phyloP scores from a whole-genome alignment of 306 rosid species.

The Glycine latifolia region DNA sequence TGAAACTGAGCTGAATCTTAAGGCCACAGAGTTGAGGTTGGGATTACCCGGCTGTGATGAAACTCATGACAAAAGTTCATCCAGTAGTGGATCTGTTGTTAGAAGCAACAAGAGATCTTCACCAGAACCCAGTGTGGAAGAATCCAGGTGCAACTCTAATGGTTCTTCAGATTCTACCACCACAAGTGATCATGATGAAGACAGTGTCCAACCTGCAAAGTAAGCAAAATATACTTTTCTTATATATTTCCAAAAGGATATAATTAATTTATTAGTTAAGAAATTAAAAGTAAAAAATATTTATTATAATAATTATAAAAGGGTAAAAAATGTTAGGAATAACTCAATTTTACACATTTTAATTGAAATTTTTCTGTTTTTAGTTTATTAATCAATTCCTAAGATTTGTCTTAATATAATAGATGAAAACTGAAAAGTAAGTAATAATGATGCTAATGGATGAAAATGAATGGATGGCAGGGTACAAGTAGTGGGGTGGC shows the following conservation, averaged over 20 bases:
- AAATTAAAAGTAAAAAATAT: too few relatives aligned
- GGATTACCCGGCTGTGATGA: constrained; percentile 70
- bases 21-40: constrained; percentile 71
- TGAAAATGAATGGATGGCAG: constrained; percentile 46
- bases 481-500: constrained; percentile 95
- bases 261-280: too few relatives aligned
- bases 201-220: constrained; percentile 61
- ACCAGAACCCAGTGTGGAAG: constrained; percentile 48
- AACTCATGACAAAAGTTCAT: background rate
- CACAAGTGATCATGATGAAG: constrained; percentile 33
- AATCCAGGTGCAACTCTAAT: constrained; percentile 29
- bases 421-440: too few relatives aligned
- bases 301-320: too few relatives aligned
- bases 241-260: too few relatives aligned
- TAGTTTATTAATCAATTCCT: too few relatives aligned
- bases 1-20: constrained; percentile 54
- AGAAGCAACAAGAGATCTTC: constrained; percentile 67
- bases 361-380: too few relatives aligned
- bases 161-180: constrained; percentile 33
- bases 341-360: too few relatives aligned
- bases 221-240: constrained; percentile 39
- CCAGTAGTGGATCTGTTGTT: background rate
- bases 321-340: too few relatives aligned
- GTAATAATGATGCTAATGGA: too few relatives aligned
- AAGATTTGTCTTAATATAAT: too few relatives aligned